These are phyloP conservation scores for Penicillium occitanis DNA, from an alignment of 2,329 filamentous ascomycete species.

Conservation along the genomic window DNA sequence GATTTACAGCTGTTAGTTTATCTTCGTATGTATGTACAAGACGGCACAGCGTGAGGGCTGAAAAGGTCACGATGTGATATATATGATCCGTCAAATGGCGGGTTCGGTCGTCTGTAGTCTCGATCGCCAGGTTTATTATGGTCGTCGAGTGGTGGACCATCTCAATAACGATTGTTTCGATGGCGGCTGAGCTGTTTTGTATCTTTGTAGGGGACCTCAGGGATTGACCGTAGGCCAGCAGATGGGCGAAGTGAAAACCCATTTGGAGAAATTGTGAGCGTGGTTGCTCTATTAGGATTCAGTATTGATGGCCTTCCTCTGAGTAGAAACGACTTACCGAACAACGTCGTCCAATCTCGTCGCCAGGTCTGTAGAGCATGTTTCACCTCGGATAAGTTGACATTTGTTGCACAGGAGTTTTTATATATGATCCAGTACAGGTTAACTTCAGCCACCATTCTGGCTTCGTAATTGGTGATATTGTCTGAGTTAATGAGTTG, in stretches of 20 bases:
- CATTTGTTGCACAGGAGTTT: constrained; percentile 30
- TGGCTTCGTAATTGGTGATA: constrained; percentile 47
- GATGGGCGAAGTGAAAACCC: constrained; percentile 49
- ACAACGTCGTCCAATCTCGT: constrained; percentile 42
- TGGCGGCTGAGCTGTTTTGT: constrained; percentile 22
- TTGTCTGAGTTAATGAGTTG: constrained; percentile 40
- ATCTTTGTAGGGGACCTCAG: constrained; percentile 32
- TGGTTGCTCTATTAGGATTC: constrained; percentile 37
- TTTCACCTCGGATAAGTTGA: constrained; percentile 38
- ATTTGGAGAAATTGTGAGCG: constrained; percentile 49
- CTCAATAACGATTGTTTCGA: constrained; percentile 40
- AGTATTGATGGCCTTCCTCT: too few species aligned
- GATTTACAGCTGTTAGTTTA: constrained; percentile 30
- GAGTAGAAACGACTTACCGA: constrained; percentile 30
- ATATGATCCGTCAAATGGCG: constrained; percentile 49
- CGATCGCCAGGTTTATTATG: constrained; percentile 46
- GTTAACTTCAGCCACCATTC: constrained; percentile 49
- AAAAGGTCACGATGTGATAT: constrained; percentile 50
- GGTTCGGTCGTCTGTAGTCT: constrained; percentile 47
- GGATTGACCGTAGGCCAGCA: constrained; percentile 45
- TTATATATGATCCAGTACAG: constrained; percentile 50
- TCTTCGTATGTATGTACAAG: constrained; percentile 40
- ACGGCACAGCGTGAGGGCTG: constrained; percentile 31
- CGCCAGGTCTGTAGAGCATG: constrained; percentile 40
- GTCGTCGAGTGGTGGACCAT: constrained; percentile 44